Evolutionary conservation across 73 alveolate species (phyloP).

Genomic region (Paraurostyla sp.): DNA sequence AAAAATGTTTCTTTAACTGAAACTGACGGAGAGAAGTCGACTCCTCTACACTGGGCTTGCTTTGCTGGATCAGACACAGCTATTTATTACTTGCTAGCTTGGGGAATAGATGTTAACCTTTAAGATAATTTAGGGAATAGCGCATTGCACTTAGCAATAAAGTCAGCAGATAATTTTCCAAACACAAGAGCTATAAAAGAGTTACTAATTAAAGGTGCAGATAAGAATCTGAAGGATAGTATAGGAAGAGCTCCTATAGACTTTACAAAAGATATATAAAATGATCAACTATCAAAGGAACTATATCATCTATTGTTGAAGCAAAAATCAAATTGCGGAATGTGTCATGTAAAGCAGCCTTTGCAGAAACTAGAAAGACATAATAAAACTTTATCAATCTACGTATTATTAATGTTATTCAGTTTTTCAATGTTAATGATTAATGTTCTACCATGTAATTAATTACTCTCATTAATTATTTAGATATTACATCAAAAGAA

Average conservation of each 20-base stretch:
- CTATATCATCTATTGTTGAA: neutral
- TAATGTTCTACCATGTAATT: conserved; percentile 46
- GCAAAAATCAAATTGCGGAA: conserved; percentile 43
- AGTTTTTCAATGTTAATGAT: neutral
- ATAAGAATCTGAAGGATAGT: conserved; percentile 1
- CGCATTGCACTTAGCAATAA: conserved; percentile 37
- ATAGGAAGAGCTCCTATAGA: conserved; percentile 21
- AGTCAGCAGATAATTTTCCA: conserved; percentile 41
- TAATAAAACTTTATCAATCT: neutral
- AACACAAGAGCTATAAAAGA: conserved; percentile 46
- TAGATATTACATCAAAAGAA: neutral
- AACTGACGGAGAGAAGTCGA: conserved; percentile 88
- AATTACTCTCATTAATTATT: neutral
- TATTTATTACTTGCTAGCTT: conserved; percentile 37
- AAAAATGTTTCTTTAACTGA: conserved; percentile 78
- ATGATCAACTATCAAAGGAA: conserved; percentile 22
- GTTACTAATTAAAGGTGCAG: conserved; percentile 38
- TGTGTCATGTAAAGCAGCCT: conserved; percentile 45
- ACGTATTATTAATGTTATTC: neutral
- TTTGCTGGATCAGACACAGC: conserved; percentile 50
- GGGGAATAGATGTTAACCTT: conserved; percentile 37
- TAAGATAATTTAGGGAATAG: conserved; percentile 46
- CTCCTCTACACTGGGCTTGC: conserved; percentile 97
- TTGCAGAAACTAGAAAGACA: conserved; percentile 12
- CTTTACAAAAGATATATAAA: neutral